phyloP scores from a whole-genome alignment of 352 stramenopile genomes.

The Globisporangium middletonii region DNA sequence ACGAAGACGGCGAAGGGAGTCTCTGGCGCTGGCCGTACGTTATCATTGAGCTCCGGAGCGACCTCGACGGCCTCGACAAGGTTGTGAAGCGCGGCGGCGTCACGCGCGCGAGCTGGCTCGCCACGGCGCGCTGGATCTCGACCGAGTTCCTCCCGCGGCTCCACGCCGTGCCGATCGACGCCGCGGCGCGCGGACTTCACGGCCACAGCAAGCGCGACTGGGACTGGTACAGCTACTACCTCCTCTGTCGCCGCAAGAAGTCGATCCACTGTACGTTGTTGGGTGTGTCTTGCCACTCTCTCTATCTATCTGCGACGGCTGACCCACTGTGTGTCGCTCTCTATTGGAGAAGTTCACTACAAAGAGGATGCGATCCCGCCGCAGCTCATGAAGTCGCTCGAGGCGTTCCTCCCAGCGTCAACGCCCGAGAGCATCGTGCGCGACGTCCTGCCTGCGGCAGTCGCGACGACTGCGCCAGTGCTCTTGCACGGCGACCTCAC shows the following conservation, averaged over 20 bases:
- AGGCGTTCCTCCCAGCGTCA: constrained; percentile 43
- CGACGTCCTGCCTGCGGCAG: constrained; percentile 33
- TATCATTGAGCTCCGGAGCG: constrained; percentile 60
- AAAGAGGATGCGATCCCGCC: constrained; percentile 45
- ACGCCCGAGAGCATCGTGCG: constrained; percentile 21
- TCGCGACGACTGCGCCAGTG: constrained; percentile 27
- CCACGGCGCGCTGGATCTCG: constrained; percentile 56
- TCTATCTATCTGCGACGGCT: not conserved
- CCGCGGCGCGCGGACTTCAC: constrained; percentile 38
- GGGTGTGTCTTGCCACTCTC: not conserved
- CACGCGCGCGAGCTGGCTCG: constrained; percentile 40
- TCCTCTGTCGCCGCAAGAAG: constrained; percentile 58
- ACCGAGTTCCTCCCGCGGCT: constrained; percentile 49
- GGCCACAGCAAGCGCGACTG: constrained; percentile 61
- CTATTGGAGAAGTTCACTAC: constrained; percentile 41
- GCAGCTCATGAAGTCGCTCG: constrained; percentile 55
- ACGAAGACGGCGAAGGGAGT: constrained; percentile 50
- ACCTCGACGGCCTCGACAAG: constrained; percentile 40
- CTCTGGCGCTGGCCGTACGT: constrained; percentile 87
- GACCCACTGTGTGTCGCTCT: not conserved
- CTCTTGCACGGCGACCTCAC: constrained; percentile 80
- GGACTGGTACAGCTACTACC: constrained; percentile 80
- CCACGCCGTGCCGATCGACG: constrained; percentile 48
- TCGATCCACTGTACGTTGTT: constrained; percentile 58
- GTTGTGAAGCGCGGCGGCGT: constrained; percentile 47